Base-by-base conservation (phyloP, 257 asterid species). In the Craterostigma plantagineum region DNA sequence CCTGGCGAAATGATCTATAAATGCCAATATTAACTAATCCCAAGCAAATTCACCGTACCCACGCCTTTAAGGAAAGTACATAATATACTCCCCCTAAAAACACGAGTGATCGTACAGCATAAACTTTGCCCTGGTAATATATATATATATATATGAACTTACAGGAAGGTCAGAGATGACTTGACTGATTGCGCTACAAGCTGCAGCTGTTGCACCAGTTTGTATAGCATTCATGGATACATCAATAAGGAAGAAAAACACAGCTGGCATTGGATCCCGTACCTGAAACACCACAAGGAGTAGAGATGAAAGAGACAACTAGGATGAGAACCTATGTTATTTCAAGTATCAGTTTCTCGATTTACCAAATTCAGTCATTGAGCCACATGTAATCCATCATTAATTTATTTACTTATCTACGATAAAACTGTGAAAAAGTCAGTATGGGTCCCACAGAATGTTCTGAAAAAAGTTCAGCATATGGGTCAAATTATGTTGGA, bases 141-240 rank as follows among this genome's bases (percentile, higher is more conserved):
- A 43, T 1, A 10, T 15, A n/a, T 7, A 16, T n/a, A 55, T 16
- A 37, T 43, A 52, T 33, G 35, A 52, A 80, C 96, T 71, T 70
- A 90, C 99, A 50, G 99, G 99, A 70, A 90, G 94, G 79, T 90
- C 96, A 16, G 70, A 60, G 65, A 90, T 71, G 49, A 90, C 91
- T 90, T 90, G 99, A 76, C 66, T 79, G 57, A 90, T 83, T 38
- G 99, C 99, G 66, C 92, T 77, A 62, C 99, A 90, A 46, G 99
- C 92, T 33, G 99, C 96, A 7, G 96, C 99, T 51, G 99, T 77
- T 45, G 99, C 94, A 64, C 99, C 99, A 33, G 96, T 90, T 84
- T 90, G 92, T 56, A 83, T 50, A 44, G 99, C 85, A 39, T 79
- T 77, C 91, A 79, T 70, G 52, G 99, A 90, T 56, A 83, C 99